Conservation (phyloP, 2,329 filamentous ascomycete species). For the Penicillium nordicum region DNA sequence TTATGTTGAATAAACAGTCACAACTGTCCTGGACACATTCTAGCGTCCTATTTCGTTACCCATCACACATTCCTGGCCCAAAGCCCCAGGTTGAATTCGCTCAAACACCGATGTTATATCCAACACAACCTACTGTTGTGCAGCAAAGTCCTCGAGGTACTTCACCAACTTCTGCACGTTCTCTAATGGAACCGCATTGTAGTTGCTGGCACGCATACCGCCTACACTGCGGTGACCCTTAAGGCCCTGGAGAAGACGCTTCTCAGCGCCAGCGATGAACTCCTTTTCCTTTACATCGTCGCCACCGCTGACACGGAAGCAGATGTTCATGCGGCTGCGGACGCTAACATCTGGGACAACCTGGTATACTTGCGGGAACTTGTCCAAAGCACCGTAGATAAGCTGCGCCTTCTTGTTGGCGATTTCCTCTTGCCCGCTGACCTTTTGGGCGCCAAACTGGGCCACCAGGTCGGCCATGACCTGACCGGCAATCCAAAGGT, state of each 20-base stretch:
- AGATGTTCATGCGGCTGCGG: conserved; percentile 91
- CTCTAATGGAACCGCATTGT: conserved; percentile 70
- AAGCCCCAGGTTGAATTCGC: conserved; percentile 17
- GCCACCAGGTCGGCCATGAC: conserved; percentile 74
- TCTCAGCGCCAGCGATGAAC: conserved; percentile 71
- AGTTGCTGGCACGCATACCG: conserved; percentile 82
- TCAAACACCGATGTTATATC: conserved; percentile 8
- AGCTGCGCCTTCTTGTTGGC: conserved; percentile 70
- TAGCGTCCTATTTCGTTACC: conserved; percentile 12
- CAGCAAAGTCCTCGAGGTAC: conserved; percentile 55
- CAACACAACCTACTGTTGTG: conserved; percentile 15
- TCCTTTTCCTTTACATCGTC: conserved; percentile 69
- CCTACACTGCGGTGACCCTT: conserved; percentile 88
- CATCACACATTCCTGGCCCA: conserved; percentile 10
- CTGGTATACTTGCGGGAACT: conserved; percentile 67
- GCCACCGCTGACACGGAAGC: conserved; percentile 71
- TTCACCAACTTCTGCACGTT: conserved; percentile 42
- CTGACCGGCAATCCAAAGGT: conserved; percentile 84
- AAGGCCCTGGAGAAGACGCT: conserved; percentile 68
- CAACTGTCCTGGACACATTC: conserved; percentile 9
- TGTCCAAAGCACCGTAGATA: conserved; percentile 76
- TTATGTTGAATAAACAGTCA: conserved; percentile 24
- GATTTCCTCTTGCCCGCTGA: conserved; percentile 71
- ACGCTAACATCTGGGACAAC: conserved; percentile 72
- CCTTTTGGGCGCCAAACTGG: conserved; percentile 62